Base-by-base conservation (phyloP, 805 yeast genomes). In the Starmerella stigmatis region DNA sequence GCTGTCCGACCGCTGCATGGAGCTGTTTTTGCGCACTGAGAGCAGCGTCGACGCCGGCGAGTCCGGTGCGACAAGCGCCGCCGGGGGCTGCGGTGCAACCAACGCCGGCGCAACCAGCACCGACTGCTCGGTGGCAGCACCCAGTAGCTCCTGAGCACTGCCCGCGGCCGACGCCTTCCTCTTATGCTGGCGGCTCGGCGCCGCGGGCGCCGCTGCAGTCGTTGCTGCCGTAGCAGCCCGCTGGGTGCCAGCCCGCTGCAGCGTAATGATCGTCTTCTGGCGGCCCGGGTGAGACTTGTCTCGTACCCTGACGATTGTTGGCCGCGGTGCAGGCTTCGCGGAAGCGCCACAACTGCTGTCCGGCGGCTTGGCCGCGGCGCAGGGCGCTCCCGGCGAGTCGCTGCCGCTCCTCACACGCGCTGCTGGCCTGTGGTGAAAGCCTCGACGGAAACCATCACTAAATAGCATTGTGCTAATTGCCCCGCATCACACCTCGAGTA, bases 21-120 rank as follows among this genome's bases (percentile, higher is more conserved):
- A 17, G 11, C 21, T n/a, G 32, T 11, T 29, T 9, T 12, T 7
- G 12, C 17, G 10, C 17, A 6, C 19, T 11, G 42, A n/a, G 25
- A 27, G 37, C 34, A 43, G 19, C 10, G 47, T 44, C 15, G 44
- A 20, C 2, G 44, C 20, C 2, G 50, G 51, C n/a, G 51, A 47
- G 3, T 12, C 37, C 16, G 47, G 48, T 12, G 13, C 33, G 7
- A 7, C n/a, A 5, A 19, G 23, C 17, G 23, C 29, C 29, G 29
- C 10, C 26, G 8, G 11, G 26, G 26, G 26, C 26, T 23, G 11
- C 26, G n/a, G n/a, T n/a, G n/a, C n/a, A n/a, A n/a, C n/a, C n/a
- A n/a, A n/a, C n/a, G n/a, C n/a, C n/a, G n/a, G n/a, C n/a, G n/a
- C n/a, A 23, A 23, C 11, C 26, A 8, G 26, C 26, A 23, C 26